Evolutionary conservation across 225 moss, liverwort and hornwort species (phyloP), one percentile per base, ranked within the genome.

Genomic region (Marchantia polymorpha): DNA sequence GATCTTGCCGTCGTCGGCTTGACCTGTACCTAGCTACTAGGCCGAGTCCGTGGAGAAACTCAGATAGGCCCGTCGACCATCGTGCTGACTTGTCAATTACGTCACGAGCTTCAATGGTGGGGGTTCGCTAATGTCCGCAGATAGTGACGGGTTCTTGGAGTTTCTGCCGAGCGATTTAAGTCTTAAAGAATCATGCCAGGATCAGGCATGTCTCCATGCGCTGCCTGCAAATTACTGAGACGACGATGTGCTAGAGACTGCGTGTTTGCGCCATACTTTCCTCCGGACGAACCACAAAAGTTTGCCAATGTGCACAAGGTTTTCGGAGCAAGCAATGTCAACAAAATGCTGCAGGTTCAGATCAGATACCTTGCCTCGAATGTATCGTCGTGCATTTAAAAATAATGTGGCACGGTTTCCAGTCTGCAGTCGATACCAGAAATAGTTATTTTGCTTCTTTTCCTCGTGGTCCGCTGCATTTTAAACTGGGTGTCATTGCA

Each of bases 251-350:
- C 92, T 48, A 88, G 87, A 51, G 96, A 96, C 72, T 96, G 96
- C 63, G 89, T 94, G 26, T 96, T 94, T 20, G 89, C 96, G 9
- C 96, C 96, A 0, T 90, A 96, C 79, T 96, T 96, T 69, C 94
- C 96, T 20, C 94, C 96, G 3, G 91, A 94, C 80, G 94, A 96
- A 80, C 96, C 96, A 4, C 96, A 94, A 80, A 96, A 94, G 84
- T 96, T 96, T 72, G 92, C 94, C 65, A 90, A 92, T 58, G 96
- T 96, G 7, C 96, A 96, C 82, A 96, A 96, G 78, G 91, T 96
- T 12, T 96, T 94, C 80, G 96, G 96, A 64, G 96, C 96, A 9
- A 92, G 94, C 80, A 96, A 96, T 77, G 96, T 96, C 59, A 94
- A 89, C 84, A 92, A 92, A 82, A 91, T 92, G 92, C 92, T 92